Evolutionary conservation across 2,329 filamentous ascomycete genomes (phyloP), one percentile per base, ranked within the genome.

Genomic region (Aspergillus vadensis): DNA sequence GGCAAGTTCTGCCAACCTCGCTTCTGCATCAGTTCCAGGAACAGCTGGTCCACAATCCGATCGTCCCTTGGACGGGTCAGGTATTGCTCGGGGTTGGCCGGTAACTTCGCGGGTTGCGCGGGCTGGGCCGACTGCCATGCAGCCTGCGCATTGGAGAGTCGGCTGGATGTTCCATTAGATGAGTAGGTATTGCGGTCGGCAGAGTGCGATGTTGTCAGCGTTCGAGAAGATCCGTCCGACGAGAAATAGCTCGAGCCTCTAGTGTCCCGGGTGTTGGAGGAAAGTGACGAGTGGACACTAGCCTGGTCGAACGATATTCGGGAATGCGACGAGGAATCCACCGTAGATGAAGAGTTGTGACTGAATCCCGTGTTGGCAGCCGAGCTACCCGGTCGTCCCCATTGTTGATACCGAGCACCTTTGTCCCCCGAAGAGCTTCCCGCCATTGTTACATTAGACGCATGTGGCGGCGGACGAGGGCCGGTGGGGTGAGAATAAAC

Each of bases 1-100:
- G 95, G 95, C 65, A 99, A 81, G 76, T 96, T 96, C 79, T 97
- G 95, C 91, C 93, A 98, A 66, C 94, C 95, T 79, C 95, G 87
- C 79, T 97, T 97, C 72, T 96, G 91, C 95, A 99, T 98, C 66
- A 99, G 81, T 55, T 92, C 89, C 70, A 93, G 83, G 72, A 98
- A 98, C 81, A 97, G 91, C 72, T 93, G 88, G 74, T 98, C 92
- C 49, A 97, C 90, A 14, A 96, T 80, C 61, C 88, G 86, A 72
- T 96, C 92, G 64, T 79, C 77, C 60, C 75, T 72, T 12, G 77
- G 77, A 21, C 76, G 71, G 49, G 71, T 79, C 81, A 81, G 67
- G 68, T 76, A 72, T 64, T 75, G 69, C 65, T 69, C 72, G 62
- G 71, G 74, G 36, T 65, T 70, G 69, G 67, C 17, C 52, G 68